Conservation (phyloP, 75 land plant genomes). For the Pinus tabuliformis region DNA sequence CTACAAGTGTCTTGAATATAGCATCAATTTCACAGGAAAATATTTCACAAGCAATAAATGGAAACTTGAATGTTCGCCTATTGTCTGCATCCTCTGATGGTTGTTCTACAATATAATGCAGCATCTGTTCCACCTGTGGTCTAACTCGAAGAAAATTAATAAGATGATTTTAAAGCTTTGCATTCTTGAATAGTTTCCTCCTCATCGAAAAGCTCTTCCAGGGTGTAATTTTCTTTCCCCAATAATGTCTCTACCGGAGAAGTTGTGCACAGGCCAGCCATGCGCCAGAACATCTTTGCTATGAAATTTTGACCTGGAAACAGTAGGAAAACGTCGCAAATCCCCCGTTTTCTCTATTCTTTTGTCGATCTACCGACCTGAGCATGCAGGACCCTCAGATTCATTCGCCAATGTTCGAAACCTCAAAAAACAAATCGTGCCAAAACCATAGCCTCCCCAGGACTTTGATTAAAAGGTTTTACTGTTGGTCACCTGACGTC, state of each 20-base stretch:
- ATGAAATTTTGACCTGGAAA: neutral
- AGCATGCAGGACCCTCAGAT: neutral
- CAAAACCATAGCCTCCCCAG: no score
- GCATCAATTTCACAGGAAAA: no score
- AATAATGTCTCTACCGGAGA: slow-evolving; percentile 88
- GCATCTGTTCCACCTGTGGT: slow-evolving; percentile 75
- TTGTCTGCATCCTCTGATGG: slow-evolving; percentile 85
- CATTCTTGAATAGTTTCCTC: slow-evolving; percentile 98
- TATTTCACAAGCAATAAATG: neutral
- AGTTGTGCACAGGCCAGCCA: slow-evolving; percentile 67
- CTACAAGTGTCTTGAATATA: no score
- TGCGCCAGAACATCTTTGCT: slow-evolving; percentile 73
- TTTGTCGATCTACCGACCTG: neutral
- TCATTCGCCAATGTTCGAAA: neutral
- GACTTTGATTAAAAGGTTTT: no score
- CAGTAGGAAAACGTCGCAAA: slow-evolving; percentile 1
- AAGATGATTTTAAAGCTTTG: slow-evolving; percentile 87
- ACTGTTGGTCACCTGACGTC: no score
- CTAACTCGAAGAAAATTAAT: slow-evolving; percentile 85
- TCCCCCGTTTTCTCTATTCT: neutral
- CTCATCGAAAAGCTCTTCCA: slow-evolving; percentile 97
- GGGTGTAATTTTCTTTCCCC: slow-evolving; percentile 78
- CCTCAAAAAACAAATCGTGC: no score
- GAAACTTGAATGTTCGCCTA: slow-evolving; percentile 75
- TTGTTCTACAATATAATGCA: slow-evolving; percentile 84